A percentile compares a stretch with the other conserved stretches of the same genome.
These are phyloP conservation scores for Sporothrix schenckii DNA, from an alignment of 2,329 filamentous ascomycete species.

Conservation along the genomic window DNA sequence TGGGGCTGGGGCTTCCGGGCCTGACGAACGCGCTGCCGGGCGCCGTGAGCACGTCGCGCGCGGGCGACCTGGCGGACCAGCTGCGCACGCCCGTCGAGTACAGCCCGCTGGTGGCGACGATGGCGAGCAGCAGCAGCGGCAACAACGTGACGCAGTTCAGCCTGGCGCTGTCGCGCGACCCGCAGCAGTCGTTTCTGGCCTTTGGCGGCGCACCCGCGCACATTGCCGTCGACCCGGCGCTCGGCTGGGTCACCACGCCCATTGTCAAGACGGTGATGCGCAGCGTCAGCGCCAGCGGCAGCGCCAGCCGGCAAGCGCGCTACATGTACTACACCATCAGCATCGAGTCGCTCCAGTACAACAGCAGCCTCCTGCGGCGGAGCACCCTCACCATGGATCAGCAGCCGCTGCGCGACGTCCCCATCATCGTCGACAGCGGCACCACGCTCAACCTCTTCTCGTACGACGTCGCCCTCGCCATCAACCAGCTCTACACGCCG, in stretches of 20 bases:
- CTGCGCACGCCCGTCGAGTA: constrained; percentile 38
- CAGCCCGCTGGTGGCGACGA: constrained; percentile 41
- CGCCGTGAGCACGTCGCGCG: constrained; percentile 9
- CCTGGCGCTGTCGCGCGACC: constrained; percentile 43
- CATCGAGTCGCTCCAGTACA: constrained; percentile 37
- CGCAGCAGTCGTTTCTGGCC: constrained; percentile 41
- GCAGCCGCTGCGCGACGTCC: background rate
- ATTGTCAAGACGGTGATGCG: constrained; percentile 37
- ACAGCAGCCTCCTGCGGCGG: constrained; percentile 33
- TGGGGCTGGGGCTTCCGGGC: constrained; percentile 42
- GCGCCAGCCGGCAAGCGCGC: constrained; percentile 34
- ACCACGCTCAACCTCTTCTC: constrained; percentile 43
- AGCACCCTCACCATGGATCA: constrained; percentile 29
- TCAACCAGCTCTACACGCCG: constrained; percentile 41
- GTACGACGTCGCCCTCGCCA: constrained; percentile 39
- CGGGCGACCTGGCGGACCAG: constrained; percentile 36
- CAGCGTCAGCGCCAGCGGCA: too few relatives aligned
- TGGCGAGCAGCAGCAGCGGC: constrained; percentile 28
- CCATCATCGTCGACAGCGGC: constrained; percentile 43
- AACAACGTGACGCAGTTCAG: constrained; percentile 39
- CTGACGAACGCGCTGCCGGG: constrained; percentile 41
- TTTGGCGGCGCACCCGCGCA: constrained; percentile 43
- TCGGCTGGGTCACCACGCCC: constrained; percentile 39
- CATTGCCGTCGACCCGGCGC: constrained; percentile 37
- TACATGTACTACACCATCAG: constrained; percentile 42